Conservation (phyloP, 179 eudicot species). For the Sideroxylon spinosum region DNA sequence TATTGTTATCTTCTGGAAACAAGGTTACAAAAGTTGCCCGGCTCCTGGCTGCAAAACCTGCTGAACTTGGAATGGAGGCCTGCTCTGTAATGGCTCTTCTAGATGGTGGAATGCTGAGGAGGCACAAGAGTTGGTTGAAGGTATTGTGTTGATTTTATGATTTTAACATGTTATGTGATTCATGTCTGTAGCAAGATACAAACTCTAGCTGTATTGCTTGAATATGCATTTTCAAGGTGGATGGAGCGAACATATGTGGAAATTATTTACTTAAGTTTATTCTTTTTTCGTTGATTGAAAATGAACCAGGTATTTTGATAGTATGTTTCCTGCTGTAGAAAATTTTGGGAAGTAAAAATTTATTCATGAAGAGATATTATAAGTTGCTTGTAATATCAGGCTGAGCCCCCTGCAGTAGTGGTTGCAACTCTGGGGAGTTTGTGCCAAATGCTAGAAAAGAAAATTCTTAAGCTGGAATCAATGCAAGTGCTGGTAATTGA, state of each 20-base stretch:
- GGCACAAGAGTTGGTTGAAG: constrained; percentile 92
- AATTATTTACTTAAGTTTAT: background rate
- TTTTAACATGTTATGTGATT: background rate
- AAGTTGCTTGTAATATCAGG: constrained; percentile 36
- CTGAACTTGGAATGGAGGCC: constrained; percentile 38
- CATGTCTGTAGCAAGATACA: background rate
- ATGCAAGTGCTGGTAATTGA: constrained; percentile 73
- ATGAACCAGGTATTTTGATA: background rate
- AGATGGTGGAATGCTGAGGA: constrained; percentile 88
- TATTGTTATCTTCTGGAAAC: constrained; percentile 19
- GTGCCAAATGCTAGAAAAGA: constrained; percentile 85
- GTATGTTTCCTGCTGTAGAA: background rate
- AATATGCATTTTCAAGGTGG: background rate
- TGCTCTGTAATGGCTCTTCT: constrained; percentile 91
- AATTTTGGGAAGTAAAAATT: background rate
- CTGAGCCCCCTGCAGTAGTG: constrained; percentile 83
- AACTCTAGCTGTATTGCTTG: background rate
- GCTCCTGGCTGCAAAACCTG: constrained; percentile 56
- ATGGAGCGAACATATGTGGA: background rate
- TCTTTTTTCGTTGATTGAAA: background rate
- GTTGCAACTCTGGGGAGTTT: constrained; percentile 82
- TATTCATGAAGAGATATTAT: constrained; percentile 1
- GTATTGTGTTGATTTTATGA: constrained; percentile 25
- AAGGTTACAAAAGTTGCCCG: constrained; percentile 95
- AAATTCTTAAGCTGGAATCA: constrained; percentile 56